Percentiles rank a stretch among this genome's conserved stretches.
Evolutionary conservation across 345 rosid genomes (phyloP).

Genomic region (Chamaenerion angustifolium): DNA sequence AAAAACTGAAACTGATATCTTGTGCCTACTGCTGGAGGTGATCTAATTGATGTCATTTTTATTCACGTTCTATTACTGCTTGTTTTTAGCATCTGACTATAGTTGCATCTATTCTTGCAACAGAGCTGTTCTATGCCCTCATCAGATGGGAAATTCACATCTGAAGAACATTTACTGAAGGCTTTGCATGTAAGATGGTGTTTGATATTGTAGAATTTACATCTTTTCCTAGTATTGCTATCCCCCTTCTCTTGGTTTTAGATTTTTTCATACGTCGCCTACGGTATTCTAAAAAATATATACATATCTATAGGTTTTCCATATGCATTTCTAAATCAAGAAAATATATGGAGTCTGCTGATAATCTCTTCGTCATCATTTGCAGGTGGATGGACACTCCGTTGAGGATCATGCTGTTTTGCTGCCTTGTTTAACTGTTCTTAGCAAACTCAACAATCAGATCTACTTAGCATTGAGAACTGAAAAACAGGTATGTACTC

Average conservation of each 20-base stretch:
- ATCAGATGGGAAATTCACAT: constrained; percentile 17
- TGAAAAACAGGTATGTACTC: constrained; percentile 51
- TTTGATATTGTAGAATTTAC: constrained; percentile 4
- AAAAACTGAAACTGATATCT: constrained; percentile 40
- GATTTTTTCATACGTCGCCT: too few species aligned
- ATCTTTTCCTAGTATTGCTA: neutral
- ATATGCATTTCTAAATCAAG: neutral
- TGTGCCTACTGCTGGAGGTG: constrained; percentile 86
- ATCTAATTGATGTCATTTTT: constrained; percentile 8
- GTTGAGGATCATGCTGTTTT: constrained; percentile 38
- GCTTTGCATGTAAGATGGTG: constrained; percentile 50
- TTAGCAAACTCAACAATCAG: constrained; percentile 44
- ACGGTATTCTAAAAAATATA: too few species aligned
- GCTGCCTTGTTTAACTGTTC: constrained; percentile 51
- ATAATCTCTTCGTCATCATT: constrained; percentile 5
- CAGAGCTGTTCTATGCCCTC: constrained; percentile 49
- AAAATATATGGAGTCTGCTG: neutral
- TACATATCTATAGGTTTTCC: neutral
- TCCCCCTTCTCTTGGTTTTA: neutral
- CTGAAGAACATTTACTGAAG: constrained; percentile 38
- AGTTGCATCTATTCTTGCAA: constrained; percentile 17
- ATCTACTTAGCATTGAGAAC: constrained; percentile 30
- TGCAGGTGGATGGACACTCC: constrained; percentile 45
- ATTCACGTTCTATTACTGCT: neutral
- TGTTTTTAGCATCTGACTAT: constrained; percentile 5